Evolutionary conservation across 805 yeast genomes (phyloP).

Genomic region (Kregervanrija delftensis): DNA sequence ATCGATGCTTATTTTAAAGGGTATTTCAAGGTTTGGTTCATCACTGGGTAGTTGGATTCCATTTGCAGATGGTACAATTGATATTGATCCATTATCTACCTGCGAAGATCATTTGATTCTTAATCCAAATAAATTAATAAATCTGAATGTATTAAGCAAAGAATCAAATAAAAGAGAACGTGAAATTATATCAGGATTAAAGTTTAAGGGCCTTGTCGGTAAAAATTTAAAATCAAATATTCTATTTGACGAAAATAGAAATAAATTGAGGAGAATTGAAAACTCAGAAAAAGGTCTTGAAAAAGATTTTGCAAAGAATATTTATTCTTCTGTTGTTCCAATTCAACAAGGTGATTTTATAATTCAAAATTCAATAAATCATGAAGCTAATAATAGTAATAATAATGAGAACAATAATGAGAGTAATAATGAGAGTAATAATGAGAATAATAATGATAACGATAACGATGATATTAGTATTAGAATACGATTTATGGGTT

Average conservation of each 20-base stretch:
- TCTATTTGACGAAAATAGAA: conserved; percentile 32
- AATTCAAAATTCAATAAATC: conserved; percentile 25
- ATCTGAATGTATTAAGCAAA: conserved; percentile 3
- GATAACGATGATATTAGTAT: conserved; percentile 17
- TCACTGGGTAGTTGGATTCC: conserved; percentile 69
- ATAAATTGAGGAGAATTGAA: conserved; percentile 7
- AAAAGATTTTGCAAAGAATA: conserved; percentile 18
- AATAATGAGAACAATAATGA: conserved; percentile 19
- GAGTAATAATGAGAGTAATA: neutral
- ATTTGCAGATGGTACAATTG: conserved; percentile 63
- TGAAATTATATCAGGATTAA: conserved; percentile 41
- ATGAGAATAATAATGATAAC: conserved; percentile 15
- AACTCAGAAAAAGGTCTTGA: conserved; percentile 2
- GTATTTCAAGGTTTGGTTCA: conserved; percentile 53
- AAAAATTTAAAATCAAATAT: conserved; percentile 29
- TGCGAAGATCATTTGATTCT: conserved; percentile 35
- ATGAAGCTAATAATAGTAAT: neutral
- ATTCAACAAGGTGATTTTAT: conserved; percentile 44
- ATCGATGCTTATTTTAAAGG: conserved; percentile 51
- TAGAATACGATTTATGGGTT: conserved; percentile 44
- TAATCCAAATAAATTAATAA: conserved; percentile 20
- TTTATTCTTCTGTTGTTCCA: conserved; percentile 51
- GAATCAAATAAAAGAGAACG: conserved; percentile 15
- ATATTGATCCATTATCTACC: conserved; percentile 53
- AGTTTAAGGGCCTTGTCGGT: conserved; percentile 51